These are phyloP conservation scores for Globisporangium barbulae DNA, from an alignment of 352 stramenopile genomes.

Conservation along the genomic window DNA sequence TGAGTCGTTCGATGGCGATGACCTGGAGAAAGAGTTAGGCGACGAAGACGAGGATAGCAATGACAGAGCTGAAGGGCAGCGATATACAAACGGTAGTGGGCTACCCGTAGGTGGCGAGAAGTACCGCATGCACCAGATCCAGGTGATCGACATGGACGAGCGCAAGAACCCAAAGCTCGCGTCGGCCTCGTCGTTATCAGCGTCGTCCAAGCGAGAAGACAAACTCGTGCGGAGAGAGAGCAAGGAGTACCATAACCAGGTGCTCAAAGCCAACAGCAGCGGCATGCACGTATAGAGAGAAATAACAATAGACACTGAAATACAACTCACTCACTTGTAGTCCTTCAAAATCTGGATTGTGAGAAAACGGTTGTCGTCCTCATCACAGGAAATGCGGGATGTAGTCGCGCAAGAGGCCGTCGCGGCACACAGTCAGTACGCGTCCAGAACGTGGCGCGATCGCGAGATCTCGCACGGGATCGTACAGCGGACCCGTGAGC, in stretches of 20 bases:
- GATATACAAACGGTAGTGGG: neutral
- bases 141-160: conserved; percentile 21
- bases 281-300: conserved; percentile 32
- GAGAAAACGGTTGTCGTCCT: neutral
- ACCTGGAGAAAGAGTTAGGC: neutral
- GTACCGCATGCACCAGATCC: conserved; percentile 13
- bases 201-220: conserved; percentile 18
- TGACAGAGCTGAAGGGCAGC: neutral
- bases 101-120: neutral
- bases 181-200: conserved; percentile 20
- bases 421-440: conserved; percentile 55
- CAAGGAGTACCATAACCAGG: conserved; percentile 41
- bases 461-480: conserved; percentile 57
- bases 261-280: conserved; percentile 16
- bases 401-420: conserved; percentile 67
- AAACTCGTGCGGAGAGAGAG: conserved; percentile 53
- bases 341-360: neutral
- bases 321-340: neutral
- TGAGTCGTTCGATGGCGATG: neutral
- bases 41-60: neutral
- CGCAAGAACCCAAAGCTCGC: conserved; percentile 2
- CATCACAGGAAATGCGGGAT: conserved; percentile 35
- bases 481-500: conserved; percentile 62
- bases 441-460: conserved; percentile 30
- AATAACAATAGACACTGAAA: conserved; percentile 17